Evolutionary conservation across 225 moss, liverwort and hornwort genomes (phyloP).

Genomic region (Rhytidiadelphus loreus): DNA sequence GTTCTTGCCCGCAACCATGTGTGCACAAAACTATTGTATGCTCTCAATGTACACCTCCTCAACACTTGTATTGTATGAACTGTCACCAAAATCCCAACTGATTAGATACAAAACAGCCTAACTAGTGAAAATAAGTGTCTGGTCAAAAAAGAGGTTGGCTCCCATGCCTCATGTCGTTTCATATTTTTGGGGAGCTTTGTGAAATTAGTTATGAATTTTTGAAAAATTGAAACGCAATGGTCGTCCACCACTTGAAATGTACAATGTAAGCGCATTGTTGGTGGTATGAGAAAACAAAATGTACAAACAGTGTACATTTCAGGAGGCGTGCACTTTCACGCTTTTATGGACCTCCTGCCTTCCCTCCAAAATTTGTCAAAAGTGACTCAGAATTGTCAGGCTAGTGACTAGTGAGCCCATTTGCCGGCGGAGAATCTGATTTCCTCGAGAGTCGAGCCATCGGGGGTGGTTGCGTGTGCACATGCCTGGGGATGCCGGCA

Average conservation of each 20-base stretch:
- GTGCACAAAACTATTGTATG: too few species aligned
- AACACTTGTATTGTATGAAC: too few species aligned
- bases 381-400: neutral
- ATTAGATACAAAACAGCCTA: too few species aligned
- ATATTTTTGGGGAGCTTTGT: too few species aligned
- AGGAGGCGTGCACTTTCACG: too few species aligned
- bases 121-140: too few species aligned
- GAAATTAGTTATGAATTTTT: neutral
- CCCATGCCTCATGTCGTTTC: too few species aligned
- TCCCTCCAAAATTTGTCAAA: neutral
- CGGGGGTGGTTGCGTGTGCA: neutral
- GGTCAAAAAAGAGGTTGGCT: too few species aligned
- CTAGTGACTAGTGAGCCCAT: too few species aligned
- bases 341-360: neutral
- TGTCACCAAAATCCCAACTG: too few species aligned
- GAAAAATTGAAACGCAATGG: neutral
- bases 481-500: neutral
- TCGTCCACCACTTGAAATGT: neutral
- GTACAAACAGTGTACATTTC: neutral
- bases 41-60: too few species aligned
- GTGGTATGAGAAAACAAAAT: neutral
- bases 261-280: rapidly evolving
- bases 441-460: neutral
- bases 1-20: too few species aligned
- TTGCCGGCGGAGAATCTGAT: neutral